phyloP scores from a whole-genome alignment of 169 alveolate genomes.

The Plasmodium vinckei region DNA sequence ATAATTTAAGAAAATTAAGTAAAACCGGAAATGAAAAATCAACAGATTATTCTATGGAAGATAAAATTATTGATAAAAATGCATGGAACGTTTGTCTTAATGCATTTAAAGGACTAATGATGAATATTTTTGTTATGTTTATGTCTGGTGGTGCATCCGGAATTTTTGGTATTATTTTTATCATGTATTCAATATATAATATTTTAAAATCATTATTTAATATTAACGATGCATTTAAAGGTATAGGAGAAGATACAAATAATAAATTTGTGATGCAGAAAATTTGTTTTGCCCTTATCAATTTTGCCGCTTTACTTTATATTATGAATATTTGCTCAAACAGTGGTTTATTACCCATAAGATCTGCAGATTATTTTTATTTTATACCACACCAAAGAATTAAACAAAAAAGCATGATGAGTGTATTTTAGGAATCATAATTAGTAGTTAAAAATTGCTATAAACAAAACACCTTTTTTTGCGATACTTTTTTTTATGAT shows the following conservation, averaged over 20 bases:
- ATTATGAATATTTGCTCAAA: constrained; percentile 69
- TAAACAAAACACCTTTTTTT: no score
- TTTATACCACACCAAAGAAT: constrained; percentile 59
- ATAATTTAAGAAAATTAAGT: constrained; percentile 30
- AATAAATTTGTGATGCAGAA: constrained; percentile 48
- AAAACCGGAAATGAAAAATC: constrained; percentile 55
- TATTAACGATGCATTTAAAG: constrained; percentile 62
- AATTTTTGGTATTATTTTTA: constrained; percentile 68
- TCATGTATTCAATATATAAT: constrained; percentile 55
- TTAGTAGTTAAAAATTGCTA: no score
- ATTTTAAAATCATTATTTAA: constrained; percentile 66
- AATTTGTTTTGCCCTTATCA: constrained; percentile 40
- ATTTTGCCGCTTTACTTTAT: constrained; percentile 39
- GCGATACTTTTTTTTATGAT: not conserved
- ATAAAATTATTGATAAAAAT: constrained; percentile 26
- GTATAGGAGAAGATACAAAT: constrained; percentile 44
- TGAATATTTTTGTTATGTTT: constrained; percentile 74
- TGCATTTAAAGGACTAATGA: constrained; percentile 58
- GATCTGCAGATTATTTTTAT: constrained; percentile 72
- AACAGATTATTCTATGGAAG: not conserved
- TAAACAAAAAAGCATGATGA: constrained; percentile 54
- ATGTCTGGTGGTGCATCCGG: constrained; percentile 77
- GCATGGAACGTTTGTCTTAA: constrained; percentile 69
- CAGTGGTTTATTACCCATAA: constrained; percentile 59
- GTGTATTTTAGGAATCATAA: constrained; percentile 14